A percentile compares a stretch with the other conserved stretches of the same genome.
Evolutionary conservation across 2,329 filamentous ascomycete species (phyloP).

Genomic region (Ophiostoma fasciatum): DNA sequence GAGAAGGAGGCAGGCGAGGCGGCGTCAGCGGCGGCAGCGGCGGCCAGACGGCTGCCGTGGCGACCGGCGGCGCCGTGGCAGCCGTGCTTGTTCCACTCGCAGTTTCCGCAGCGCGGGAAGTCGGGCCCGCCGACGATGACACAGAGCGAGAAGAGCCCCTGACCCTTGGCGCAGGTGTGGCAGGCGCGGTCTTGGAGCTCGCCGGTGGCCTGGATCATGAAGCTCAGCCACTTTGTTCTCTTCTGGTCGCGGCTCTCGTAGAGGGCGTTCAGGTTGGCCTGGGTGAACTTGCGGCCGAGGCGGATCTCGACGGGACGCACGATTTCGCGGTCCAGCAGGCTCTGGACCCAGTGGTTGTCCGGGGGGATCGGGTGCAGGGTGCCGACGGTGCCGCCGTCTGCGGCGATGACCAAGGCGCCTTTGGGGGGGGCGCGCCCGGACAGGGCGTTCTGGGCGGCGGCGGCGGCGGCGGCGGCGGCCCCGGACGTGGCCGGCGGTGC

Average conservation of each 20-base stretch:
- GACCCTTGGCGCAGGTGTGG: constrained; percentile 24
- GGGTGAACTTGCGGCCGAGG: constrained; percentile 25
- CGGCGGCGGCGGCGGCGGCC: neutral
- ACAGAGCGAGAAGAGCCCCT: constrained; percentile 30
- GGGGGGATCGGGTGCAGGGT: constrained; percentile 21
- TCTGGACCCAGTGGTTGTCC: constrained; percentile 25
- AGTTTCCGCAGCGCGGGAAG: constrained; percentile 35
- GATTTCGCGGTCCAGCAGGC: constrained; percentile 23
- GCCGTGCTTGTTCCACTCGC: constrained; percentile 30
- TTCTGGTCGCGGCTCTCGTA: constrained; percentile 25
- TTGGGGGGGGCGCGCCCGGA: too few species aligned
- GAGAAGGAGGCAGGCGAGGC: too few species aligned
- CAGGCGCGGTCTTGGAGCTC: constrained; percentile 25
- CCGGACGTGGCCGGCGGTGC: too few species aligned
- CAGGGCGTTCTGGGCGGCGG: too few species aligned
- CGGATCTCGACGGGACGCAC: constrained; percentile 27
- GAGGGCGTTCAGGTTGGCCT: constrained; percentile 24
- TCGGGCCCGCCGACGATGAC: constrained; percentile 26
- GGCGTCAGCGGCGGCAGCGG: too few species aligned
- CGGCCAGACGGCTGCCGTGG: too few species aligned
- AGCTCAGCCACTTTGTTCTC: constrained; percentile 30
- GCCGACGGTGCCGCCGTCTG: constrained; percentile 24
- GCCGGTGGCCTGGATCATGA: constrained; percentile 36
- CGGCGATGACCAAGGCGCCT: constrained; percentile 22
- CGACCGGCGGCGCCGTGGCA: constrained; percentile 14